Base-by-base conservation (phyloP, 2,329 filamentous ascomycete species). In the Verticillium tricorpus region DNA sequence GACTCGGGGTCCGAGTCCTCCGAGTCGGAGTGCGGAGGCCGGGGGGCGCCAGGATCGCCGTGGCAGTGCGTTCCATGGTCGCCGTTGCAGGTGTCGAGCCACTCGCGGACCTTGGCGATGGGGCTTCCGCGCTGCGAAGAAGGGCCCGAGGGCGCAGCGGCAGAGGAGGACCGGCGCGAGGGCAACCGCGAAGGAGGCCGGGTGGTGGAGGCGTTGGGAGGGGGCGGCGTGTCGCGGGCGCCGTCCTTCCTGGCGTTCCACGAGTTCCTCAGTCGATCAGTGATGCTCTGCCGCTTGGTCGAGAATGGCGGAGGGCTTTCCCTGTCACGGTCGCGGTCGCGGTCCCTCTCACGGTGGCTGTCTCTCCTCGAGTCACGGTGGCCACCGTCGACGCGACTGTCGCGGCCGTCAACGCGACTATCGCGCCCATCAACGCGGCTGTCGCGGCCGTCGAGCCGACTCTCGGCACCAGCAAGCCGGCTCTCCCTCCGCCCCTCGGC, bases 11-110 rank as follows among this genome's bases (percentile, higher is more conserved):
- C 58, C 25, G 58, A 59, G n/a, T 59, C 58, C 12, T 55, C 58
- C n/a, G 57, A 58, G 22, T 58, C 37, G 2, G 37, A 50, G 45
- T 22, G 37, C n/a, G 22, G 68, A 60, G 56, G 66, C 57, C 45
- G 68, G 70, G 15, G 15, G 69, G 67, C 12, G 62, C 67, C 55
- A 1, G 64, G 61, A 5, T 60, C 60, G 12, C 71, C 69, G 58
- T 68, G 72, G 66, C 78, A 80, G 67, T 80, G 78, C 31, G 72
- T 68, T 15, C 73, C 70, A 60, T 80, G 78, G 58, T 77, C 73
- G n/a, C 69, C 69, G 61, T 77, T 77, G 66, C 78, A 80, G 14
- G 71, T 71, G 61, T 80, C 76, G 37, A 80, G 73, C 78, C 78
- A 80, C 54, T 78, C 73, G 56, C 74, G 73, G 58, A 80, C 72